Percentiles rank a stretch among this genome's conserved stretches.
Conservation (phyloP, 2,329 filamentous ascomycete species). For the Colletotrichum camelliae region DNA sequence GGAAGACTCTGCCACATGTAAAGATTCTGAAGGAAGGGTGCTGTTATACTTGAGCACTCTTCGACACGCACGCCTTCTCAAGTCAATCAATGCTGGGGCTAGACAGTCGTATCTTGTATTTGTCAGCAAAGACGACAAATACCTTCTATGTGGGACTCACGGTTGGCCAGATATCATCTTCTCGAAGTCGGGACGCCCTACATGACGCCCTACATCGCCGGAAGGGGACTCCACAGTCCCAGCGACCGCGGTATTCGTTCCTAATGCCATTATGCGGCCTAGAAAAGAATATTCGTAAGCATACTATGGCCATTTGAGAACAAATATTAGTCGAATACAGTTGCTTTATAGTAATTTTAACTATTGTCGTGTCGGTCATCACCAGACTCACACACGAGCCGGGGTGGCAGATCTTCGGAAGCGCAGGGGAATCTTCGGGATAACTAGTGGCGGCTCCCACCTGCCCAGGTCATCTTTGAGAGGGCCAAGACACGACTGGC, state of each 20-base stretch:
- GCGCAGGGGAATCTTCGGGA: neutral
- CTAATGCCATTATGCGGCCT: neutral
- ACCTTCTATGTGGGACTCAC: neutral
- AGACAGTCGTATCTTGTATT: neutral
- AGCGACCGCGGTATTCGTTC: neutral
- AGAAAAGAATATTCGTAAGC: neutral
- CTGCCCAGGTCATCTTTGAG: neutral
- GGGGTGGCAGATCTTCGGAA: accelerated
- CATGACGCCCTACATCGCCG: neutral
- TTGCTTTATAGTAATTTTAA: accelerated
- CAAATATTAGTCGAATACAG: too few relatives aligned
- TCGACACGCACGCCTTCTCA: neutral
- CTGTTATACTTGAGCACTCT: neutral
- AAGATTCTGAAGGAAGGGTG: neutral
- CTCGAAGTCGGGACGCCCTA: neutral
- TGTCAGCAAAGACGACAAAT: neutral
- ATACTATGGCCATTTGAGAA: accelerated
- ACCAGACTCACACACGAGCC: neutral
- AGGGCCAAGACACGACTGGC: neutral
- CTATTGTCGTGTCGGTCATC: neutral
- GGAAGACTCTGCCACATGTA: neutral
- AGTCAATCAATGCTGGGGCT: neutral
- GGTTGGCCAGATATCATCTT: neutral
- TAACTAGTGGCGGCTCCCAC: neutral
- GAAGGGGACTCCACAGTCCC: neutral